Conservation (phyloP, 306 rosid genomes). For the Glycine latifolia region DNA sequence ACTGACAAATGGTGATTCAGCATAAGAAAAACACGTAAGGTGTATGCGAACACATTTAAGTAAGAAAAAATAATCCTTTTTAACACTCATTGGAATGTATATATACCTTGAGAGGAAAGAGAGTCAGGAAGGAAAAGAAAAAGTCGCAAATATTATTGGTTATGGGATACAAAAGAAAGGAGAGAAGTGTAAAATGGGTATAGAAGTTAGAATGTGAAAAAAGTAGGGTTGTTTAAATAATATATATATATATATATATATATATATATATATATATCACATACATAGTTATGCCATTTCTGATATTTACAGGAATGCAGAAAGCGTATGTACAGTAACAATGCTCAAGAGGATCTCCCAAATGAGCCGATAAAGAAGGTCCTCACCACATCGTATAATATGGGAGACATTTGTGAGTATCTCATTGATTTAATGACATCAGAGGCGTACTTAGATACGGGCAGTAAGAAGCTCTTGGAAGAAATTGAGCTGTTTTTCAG, state of each 20-base stretch:
- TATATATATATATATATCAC: not conserved
- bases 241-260: not conserved
- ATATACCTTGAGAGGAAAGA: not conserved
- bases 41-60: not conserved
- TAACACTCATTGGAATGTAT: not conserved
- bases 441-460: slow-evolving; percentile 16
- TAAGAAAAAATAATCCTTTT: not conserved
- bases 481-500: slow-evolving; percentile 77
- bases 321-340: slow-evolving; percentile 58
- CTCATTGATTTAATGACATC: slow-evolving; percentile 77
- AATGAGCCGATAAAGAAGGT: slow-evolving; percentile 54
- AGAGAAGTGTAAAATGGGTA: not conserved
- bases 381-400: slow-evolving; percentile 47
- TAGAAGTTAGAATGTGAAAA: not conserved
- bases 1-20: not conserved
- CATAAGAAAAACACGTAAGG: not conserved
- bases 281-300: slow-evolving; percentile 36
- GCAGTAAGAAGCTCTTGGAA: too few species aligned
- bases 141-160: too few species aligned
- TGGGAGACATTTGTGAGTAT: slow-evolving; percentile 63
- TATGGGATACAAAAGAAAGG: too few species aligned
- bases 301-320: slow-evolving; percentile 72
- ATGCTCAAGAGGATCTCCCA: slow-evolving; percentile 44
- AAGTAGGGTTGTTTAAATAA: too few species aligned
- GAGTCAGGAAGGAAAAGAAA: not conserved